Evolutionary conservation across 164 flowering plant species (phyloP).

Genomic region (Tetrastigma voinierianum): DNA sequence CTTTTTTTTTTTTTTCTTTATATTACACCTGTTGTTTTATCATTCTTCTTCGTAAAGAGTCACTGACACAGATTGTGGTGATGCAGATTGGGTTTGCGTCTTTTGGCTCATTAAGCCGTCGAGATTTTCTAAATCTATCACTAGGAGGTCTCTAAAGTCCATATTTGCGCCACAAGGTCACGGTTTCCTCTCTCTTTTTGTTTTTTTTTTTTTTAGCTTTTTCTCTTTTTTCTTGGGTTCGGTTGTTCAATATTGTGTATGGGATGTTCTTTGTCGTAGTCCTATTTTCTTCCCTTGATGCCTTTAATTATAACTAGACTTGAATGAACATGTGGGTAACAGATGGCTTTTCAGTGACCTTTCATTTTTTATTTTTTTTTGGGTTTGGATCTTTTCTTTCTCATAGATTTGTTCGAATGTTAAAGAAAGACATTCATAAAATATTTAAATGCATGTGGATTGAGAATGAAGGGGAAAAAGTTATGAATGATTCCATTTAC

Average conservation of each 20-base stretch:
- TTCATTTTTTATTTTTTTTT: no score
- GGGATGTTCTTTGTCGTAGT: background rate
- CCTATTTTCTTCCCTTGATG: background rate
- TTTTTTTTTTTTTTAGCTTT: background rate
- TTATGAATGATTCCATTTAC: no score
- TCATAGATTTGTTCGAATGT: no score
- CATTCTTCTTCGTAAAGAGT: background rate
- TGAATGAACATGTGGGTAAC: no score
- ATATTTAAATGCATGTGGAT: no score
- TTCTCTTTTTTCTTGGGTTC: background rate
- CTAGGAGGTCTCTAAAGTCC: slow-evolving; percentile 66
- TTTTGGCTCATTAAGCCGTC: slow-evolving; percentile 85
- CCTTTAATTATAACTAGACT: no score
- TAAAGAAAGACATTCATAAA: no score
- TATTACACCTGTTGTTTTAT: background rate
- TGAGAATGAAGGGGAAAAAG: no score
- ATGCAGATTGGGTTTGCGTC: slow-evolving; percentile 65
- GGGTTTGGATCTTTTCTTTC: no score
- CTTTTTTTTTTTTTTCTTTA: background rate
- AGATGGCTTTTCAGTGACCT: no score
- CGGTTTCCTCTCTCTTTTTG: slow-evolving; percentile 44
- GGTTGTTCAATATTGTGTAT: background rate
- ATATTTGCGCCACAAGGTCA: slow-evolving; percentile 73
- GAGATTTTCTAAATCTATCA: slow-evolving; percentile 82
- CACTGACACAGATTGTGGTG: background rate